Evolutionary conservation across 1,284 basidiomycete species (phyloP).

Genomic region (Austroboletus olivaceoglutinosus): DNA sequence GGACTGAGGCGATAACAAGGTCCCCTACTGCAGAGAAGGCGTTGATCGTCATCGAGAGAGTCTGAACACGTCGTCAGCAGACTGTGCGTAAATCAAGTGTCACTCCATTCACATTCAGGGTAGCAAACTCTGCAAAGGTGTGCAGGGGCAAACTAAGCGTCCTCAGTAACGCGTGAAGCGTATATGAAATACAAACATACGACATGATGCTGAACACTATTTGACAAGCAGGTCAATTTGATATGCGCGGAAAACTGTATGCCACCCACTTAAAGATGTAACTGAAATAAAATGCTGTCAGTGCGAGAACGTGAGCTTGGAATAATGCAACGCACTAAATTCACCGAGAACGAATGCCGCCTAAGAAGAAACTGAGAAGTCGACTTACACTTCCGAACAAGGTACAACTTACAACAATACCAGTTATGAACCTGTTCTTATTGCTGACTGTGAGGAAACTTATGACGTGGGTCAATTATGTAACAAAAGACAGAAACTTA

Average conservation of each 20-base stretch:
- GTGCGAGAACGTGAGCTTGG: neutral
- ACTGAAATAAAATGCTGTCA: constrained; percentile 5
- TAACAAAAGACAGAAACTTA: constrained; percentile 8
- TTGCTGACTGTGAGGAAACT: constrained; percentile 21
- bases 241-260: neutral
- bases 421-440: neutral
- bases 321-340: constrained; percentile 41
- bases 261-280: constrained; percentile 17
- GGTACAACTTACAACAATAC: neutral
- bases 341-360: constrained; percentile 43
- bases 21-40: constrained; percentile 54
- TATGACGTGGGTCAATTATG: too few species aligned
- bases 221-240: constrained; percentile 1
- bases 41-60: constrained; percentile 54
- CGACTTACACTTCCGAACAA: neutral
- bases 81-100: neutral
- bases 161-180: neutral
- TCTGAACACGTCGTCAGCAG: constrained; percentile 13
- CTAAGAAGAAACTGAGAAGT: constrained; percentile 5
- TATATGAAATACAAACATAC: constrained; percentile 29
- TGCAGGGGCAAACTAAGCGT: constrained; percentile 26
- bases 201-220: constrained; percentile 40
- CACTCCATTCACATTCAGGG: constrained; percentile 21
- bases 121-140: constrained; percentile 40
- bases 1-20: constrained; percentile 49